These are phyloP conservation scores for Didymella lethalis DNA, from an alignment of 2,329 filamentous ascomycete genomes.

Conservation along the genomic window DNA sequence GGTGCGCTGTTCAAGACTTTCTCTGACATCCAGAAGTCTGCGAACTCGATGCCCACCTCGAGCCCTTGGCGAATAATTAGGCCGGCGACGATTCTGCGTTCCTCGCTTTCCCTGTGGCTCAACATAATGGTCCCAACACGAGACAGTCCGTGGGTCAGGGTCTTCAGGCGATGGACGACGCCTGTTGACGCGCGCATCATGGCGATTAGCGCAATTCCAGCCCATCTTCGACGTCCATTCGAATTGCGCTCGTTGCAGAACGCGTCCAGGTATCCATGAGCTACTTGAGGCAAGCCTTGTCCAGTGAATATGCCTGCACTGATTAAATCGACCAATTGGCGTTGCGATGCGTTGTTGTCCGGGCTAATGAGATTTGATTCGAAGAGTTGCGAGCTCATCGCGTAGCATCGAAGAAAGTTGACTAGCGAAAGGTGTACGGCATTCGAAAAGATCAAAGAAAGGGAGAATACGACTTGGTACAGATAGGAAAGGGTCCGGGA, in stretches of 20 bases:
- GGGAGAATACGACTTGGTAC: constrained; percentile 6
- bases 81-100: constrained; percentile 44
- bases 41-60: constrained; percentile 31
- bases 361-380: constrained; percentile 32
- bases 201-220: constrained; percentile 40
- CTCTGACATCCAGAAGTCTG: constrained; percentile 40
- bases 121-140: constrained; percentile 40
- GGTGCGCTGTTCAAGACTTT: constrained; percentile 32
- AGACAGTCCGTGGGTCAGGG: constrained; percentile 19
- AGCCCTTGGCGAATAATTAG: constrained; percentile 41
- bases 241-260: constrained; percentile 37
- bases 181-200: constrained; percentile 33
- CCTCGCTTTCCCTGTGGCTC: constrained; percentile 33
- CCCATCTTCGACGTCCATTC: constrained; percentile 38
- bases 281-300: constrained; percentile 21
- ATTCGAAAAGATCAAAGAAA: constrained; percentile 11
- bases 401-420: neutral
- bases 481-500: constrained; percentile 1
- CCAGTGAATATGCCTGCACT: constrained; percentile 21
- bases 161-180: constrained; percentile 29
- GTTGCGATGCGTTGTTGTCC: constrained; percentile 32
- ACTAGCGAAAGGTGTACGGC: constrained; percentile 4
- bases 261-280: constrained; percentile 36
- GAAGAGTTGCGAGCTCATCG: constrained; percentile 29
- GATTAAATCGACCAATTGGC: constrained; percentile 29